A percentile compares a stretch with the other conserved stretches of the same genome.
Evolutionary conservation across 371 early-diverging fungal species (phyloP).

Genomic region (Lichtheimia hyalospora): DNA sequence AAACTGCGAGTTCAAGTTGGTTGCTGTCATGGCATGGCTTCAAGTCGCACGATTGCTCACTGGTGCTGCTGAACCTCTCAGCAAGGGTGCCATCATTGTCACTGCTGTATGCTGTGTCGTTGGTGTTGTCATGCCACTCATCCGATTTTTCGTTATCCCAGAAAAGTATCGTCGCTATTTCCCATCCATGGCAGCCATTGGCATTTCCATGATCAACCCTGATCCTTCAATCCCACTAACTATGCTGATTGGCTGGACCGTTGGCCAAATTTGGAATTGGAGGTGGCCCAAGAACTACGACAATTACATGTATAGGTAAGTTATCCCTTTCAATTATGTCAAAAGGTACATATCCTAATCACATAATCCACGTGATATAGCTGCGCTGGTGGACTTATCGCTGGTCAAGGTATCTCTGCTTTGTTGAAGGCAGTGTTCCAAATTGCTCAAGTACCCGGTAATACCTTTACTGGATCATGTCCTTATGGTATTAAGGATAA

Average conservation of each 20-base stretch:
- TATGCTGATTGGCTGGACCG: slow-evolving; percentile 61
- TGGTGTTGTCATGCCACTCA: slow-evolving; percentile 46
- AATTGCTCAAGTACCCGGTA: slow-evolving; percentile 27
- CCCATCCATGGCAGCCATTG: slow-evolving; percentile 67
- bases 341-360: no score
- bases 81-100: slow-evolving; percentile 45
- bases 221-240: slow-evolving; percentile 55
- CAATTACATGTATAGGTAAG: slow-evolving; percentile 35
- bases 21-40: slow-evolving; percentile 65
- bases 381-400: slow-evolving; percentile 38
- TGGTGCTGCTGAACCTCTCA: slow-evolving; percentile 41
- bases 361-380: background rate
- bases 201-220: slow-evolving; percentile 69
- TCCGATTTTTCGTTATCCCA: slow-evolving; percentile 55
- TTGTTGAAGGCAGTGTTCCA: slow-evolving; percentile 59
- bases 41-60: slow-evolving; percentile 59
- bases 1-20: slow-evolving; percentile 54
- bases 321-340: no score
- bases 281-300: slow-evolving; percentile 35
- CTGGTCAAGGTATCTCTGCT: slow-evolving; percentile 71
- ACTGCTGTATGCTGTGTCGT: slow-evolving; percentile 50
- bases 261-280: slow-evolving; percentile 54
- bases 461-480: slow-evolving; percentile 27
- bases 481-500: slow-evolving; percentile 15
- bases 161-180: slow-evolving; percentile 48